Percentiles rank a stretch among this genome's conserved stretches.
Evolutionary conservation across 2,329 filamentous ascomycete species (phyloP).

Genomic region (Pseudogymnoascus sp.): DNA sequence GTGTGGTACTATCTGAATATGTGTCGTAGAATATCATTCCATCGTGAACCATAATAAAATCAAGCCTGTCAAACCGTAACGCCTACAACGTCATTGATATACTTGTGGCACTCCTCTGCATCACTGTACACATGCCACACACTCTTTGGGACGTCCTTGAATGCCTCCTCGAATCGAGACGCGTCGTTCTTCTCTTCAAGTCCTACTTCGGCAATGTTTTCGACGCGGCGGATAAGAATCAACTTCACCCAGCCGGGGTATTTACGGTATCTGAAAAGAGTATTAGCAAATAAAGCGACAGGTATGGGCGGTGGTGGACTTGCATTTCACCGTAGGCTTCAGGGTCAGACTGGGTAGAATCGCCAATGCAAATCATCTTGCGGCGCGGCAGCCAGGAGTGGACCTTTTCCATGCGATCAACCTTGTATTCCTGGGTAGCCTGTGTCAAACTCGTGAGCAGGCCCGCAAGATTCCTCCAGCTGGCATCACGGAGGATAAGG

Average conservation of each 20-base stretch:
- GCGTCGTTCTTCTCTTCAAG: constrained; percentile 67
- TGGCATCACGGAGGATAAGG: constrained; percentile 74
- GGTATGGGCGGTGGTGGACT: constrained; percentile 20
- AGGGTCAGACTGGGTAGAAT: constrained; percentile 85
- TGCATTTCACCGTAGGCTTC: constrained; percentile 81
- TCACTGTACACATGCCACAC: constrained; percentile 79
- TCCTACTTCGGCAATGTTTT: constrained; percentile 58
- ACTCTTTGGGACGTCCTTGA: constrained; percentile 59
- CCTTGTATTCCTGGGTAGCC: constrained; percentile 80
- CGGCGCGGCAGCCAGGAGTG: constrained; percentile 67
- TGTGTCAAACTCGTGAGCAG: constrained; percentile 71
- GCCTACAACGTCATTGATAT: constrained; percentile 27
- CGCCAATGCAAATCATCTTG: constrained; percentile 77
- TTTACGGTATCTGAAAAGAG: constrained; percentile 44
- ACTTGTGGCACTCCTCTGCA: constrained; percentile 52
- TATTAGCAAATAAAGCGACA: constrained; percentile 9
- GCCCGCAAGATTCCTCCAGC: constrained; percentile 76
- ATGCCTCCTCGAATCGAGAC: constrained; percentile 73
- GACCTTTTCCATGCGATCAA: constrained; percentile 68
- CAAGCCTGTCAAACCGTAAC: not conserved
- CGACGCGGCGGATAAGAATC: constrained; percentile 80
- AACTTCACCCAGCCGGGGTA: constrained; percentile 70
- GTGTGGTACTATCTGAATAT: not conserved
- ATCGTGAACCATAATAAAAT: constrained; percentile 3
- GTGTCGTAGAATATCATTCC: not conserved